Base-by-base conservation (phyloP, 148 eudicot species). In the Cornus controversa region DNA sequence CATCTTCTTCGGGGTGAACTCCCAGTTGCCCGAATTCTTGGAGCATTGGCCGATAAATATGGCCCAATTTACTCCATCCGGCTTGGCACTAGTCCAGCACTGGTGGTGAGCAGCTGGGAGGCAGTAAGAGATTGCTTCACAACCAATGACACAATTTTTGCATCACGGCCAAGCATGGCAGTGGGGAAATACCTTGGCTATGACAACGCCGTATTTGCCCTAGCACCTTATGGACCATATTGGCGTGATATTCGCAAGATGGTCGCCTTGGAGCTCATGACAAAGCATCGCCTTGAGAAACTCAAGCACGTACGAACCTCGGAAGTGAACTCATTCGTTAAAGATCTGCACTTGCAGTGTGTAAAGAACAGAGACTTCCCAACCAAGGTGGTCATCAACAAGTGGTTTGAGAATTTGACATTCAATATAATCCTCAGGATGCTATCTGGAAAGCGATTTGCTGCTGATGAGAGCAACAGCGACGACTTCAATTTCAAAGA, bases 231-330 rank as follows among this genome's bases (percentile, higher is more conserved):
- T n/a, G n/a, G n/a, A n/a, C n/a, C n/a, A n/a, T n/a, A 29, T 42
- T 87, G 88, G 90, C 85, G 85, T 4, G 86, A 87, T 8, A 54
- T 83, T 1, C 69, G 90, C 29, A 82, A 82, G 60, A 25, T 87
- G 10, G 80, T 77, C 24, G 45, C 58, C 7, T 57, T 72, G 0
- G 80, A 87, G 54, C 79, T 87, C 29, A 10, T 87, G 57, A 50
- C 88, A 0, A 69, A 6, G 74, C 66, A 25, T 23, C 67, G 79
- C 65, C 75, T 87, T 2, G 79, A 74, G 58, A 36, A 27, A 70
- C 68, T 79, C 6, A 71, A 42, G 71, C 70, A 60, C 5, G 70
- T 82, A 18, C 69, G 81, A n/a, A 53, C 22, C 11, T 73, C 69
- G 0, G 80, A 85, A 66, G 68, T 77, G 40, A 60, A 74, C 7